Base-by-base conservation (phyloP, 2,329 filamentous ascomycete genomes). In the Fusarium sp. region DNA sequence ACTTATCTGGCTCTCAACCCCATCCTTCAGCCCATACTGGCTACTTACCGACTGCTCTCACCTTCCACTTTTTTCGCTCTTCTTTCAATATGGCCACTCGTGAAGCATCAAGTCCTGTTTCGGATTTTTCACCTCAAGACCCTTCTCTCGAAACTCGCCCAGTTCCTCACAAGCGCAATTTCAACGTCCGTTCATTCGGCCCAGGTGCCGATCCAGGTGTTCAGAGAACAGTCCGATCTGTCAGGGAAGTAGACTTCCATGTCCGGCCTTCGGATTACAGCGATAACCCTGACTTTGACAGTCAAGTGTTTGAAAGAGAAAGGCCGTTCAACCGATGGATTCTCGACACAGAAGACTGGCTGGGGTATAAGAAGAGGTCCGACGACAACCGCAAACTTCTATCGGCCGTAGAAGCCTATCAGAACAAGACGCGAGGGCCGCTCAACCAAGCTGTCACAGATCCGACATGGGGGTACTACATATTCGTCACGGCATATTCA, bases 401-500 rank as follows among this genome's bases (percentile, higher is more conserved):
- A 33, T 60, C 42, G 15, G 38, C 40, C 19, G 24, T 61, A 38
- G 45, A 67, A n/a, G 33, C 17, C 10, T 46, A 52, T n/a, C 39
- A 51, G n/a, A 43, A 53, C 13, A 60, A 45, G 33, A 49, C 24
- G 10, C 42, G 40, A 24, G 47, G 61, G 21, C 47, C 47, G 9
- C 33, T 60, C 11, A 28, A 40, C 11, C 49, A 57, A 36, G 26
- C 33, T 14, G 11, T 9, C 17, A 53, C 54, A 26, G 62, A 63
- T n/a, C 63, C 64, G 28, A 69, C 66, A 17, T 69, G 66, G 66
- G 66, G 66, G 2, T 63, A 44, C 14, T 69, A 51, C 28, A 45
- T 69, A 26, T 62, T 70, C 34, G 38, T 67, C 33, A 67, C 62
- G 2, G 43, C 65, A 19, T 69, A 69, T 44, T 49, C 66, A 14